Evolutionary conservation across 1,139 yeast species (phyloP).

Genomic region (Kodamaea arcana): DNA sequence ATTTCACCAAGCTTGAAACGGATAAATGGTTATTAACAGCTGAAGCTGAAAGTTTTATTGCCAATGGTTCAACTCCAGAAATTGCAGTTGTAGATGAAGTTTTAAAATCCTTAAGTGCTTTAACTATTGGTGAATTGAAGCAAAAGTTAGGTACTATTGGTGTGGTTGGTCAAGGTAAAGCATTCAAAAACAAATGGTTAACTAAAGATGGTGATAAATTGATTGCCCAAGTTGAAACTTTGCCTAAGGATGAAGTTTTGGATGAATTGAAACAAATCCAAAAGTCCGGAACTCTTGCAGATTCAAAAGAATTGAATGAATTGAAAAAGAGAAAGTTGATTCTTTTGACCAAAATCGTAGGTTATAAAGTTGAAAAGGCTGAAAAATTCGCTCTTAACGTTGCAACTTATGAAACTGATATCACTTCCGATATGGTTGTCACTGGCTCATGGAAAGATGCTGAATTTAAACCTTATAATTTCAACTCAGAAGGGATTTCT

Average conservation of each 20-base stretch:
- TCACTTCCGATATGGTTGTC: slow-evolving; percentile 86
- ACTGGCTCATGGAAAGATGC: slow-evolving; percentile 80
- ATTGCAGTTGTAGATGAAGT: slow-evolving; percentile 76
- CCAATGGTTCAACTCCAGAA: slow-evolving; percentile 81
- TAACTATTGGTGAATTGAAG: slow-evolving; percentile 79
- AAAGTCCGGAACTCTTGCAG: slow-evolving; percentile 52
- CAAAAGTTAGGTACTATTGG: slow-evolving; percentile 77
- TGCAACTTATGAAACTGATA: slow-evolving; percentile 82
- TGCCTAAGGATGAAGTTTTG: slow-evolving; percentile 68
- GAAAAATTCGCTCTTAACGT: slow-evolving; percentile 78
- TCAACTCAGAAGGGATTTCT: slow-evolving; percentile 87
- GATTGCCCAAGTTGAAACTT: slow-evolving; percentile 48
- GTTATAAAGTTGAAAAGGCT: slow-evolving; percentile 77
- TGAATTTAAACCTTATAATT: slow-evolving; percentile 90
- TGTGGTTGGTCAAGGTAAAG: slow-evolving; percentile 92
- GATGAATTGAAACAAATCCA: slow-evolving; percentile 58
- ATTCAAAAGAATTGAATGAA: slow-evolving; percentile 70
- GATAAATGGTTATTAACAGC: slow-evolving; percentile 72
- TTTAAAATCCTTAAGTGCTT: slow-evolving; percentile 67
- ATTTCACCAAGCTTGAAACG: slow-evolving; percentile 67
- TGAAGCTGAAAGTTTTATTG: slow-evolving; percentile 79
- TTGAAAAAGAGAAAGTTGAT: slow-evolving; percentile 92
- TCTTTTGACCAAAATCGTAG: slow-evolving; percentile 64
- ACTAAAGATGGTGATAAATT: slow-evolving; percentile 79
- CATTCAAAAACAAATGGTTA: slow-evolving; percentile 98